Percentiles rank a stretch among this genome's conserved stretches.
Conservation (phyloP, 306 rosid genomes). For the Vigna angularis region DNA sequence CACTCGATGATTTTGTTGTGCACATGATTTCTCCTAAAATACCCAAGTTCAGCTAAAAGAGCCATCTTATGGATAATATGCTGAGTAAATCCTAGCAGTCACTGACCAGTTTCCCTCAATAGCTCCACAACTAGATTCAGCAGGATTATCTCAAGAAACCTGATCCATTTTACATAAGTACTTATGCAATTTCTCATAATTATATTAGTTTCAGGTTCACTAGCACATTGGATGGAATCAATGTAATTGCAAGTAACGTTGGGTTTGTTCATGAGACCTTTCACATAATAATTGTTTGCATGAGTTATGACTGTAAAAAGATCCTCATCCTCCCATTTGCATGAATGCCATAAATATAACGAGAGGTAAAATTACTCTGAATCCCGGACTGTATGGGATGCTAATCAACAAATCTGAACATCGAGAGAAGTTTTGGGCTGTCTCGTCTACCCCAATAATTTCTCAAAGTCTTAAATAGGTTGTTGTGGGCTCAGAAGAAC, state of each 20-base stretch:
- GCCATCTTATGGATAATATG: background rate
- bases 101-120: background rate
- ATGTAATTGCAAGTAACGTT: too few relatives aligned
- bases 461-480: background rate
- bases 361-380: too few relatives aligned
- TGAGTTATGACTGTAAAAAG: too few relatives aligned
- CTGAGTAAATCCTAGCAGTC: background rate
- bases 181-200: too few relatives aligned
- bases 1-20: background rate
- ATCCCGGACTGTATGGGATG: background rate
- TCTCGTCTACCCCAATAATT: background rate
- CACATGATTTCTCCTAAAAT: background rate
- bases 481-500: too few relatives aligned
- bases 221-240: too few relatives aligned
- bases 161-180: background rate
- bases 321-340: too few relatives aligned
- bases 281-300: too few relatives aligned
- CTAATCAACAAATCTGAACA: background rate
- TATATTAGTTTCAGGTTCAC: too few relatives aligned
- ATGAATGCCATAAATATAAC: too few relatives aligned
- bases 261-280: too few relatives aligned
- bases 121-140: background rate
- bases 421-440: background rate
- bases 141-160: background rate
- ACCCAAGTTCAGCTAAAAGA: conserved; percentile 5